A percentile compares a stretch with the other conserved stretches of the same genome.
phyloP scores from a whole-genome alignment of 2,329 filamentous ascomycete genomes.

The Tolypocladium endophyticum region DNA sequence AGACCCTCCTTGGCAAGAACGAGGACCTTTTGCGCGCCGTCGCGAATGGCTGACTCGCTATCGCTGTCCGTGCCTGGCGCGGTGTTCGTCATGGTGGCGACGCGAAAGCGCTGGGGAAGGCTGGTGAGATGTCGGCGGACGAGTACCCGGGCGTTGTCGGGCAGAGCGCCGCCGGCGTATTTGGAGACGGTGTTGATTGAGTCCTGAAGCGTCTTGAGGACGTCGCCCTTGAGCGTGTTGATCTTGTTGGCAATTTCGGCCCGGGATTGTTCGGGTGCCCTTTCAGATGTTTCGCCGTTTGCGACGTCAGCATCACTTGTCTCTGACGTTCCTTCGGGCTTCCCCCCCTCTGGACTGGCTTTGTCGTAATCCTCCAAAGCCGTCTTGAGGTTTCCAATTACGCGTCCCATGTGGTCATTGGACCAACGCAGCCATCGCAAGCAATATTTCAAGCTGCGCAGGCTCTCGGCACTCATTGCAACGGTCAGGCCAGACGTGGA shows the following conservation, averaged over 20 bases:
- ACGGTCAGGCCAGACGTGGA: conserved; percentile 85
- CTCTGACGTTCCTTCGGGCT: neutral
- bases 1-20: conserved; percentile 82
- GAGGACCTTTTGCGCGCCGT: conserved; percentile 65
- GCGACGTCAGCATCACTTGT: neutral
- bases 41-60: conserved; percentile 26
- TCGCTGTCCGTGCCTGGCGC: conserved; percentile 19
- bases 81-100: conserved; percentile 45
- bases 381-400: conserved; percentile 63
- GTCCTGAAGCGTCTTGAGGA: conserved; percentile 69
- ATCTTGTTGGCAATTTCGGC: conserved; percentile 51
- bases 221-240: conserved; percentile 54
- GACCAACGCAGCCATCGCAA: conserved; percentile 70
- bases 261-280: conserved; percentile 17
- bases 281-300: conserved; percentile 4
- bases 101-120: conserved; percentile 70
- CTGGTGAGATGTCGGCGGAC: conserved; percentile 78
- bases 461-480: conserved; percentile 80
- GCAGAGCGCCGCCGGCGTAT: conserved; percentile 83
- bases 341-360: conserved; percentile 6
- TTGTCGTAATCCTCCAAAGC: conserved; percentile 74
- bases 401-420: conserved; percentile 67
- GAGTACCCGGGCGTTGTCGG: conserved; percentile 75
- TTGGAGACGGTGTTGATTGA: conserved; percentile 79
- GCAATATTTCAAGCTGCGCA: conserved; percentile 77